Evolutionary conservation across 2,329 filamentous ascomycete species (phyloP).

Genomic region (Berkeleyomyces rouxiae): DNA sequence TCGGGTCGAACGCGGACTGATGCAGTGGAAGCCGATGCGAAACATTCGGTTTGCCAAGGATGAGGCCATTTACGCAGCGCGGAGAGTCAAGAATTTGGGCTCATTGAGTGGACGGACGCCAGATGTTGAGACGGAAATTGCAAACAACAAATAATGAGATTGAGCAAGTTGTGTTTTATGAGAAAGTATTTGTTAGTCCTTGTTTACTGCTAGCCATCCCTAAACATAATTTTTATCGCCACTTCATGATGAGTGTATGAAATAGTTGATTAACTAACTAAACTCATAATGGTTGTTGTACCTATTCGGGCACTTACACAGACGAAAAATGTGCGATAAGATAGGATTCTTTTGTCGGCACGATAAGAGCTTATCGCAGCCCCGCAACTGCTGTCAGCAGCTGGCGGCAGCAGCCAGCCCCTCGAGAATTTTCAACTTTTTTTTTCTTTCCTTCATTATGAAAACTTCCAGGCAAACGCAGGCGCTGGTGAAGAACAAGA

Average conservation of each 20-base stretch:
- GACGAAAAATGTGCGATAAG: slow-evolving; percentile 10
- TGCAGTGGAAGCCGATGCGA: slow-evolving; percentile 88
- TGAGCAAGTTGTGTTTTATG: neutral
- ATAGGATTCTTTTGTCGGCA: neutral
- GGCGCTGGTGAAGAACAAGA: neutral
- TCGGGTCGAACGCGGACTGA: slow-evolving; percentile 72
- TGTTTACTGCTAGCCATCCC: neutral
- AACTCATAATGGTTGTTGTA: neutral
- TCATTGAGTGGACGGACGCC: slow-evolving; percentile 69
- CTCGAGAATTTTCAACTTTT: slow-evolving; percentile 12
- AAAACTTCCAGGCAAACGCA: neutral
- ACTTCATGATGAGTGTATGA: too few relatives aligned
- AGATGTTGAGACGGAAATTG: slow-evolving; percentile 61
- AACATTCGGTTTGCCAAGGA: slow-evolving; percentile 79
- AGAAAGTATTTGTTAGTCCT: neutral
- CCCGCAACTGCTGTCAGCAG: neutral
- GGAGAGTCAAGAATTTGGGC: slow-evolving; percentile 60
- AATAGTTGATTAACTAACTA: neutral
- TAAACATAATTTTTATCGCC: too few relatives aligned
- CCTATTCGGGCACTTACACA: neutral
- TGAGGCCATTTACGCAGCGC: slow-evolving; percentile 62
- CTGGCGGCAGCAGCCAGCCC: neutral
- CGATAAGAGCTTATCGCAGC: slow-evolving; percentile 9
- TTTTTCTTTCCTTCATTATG: slow-evolving; percentile 4
- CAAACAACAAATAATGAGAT: slow-evolving; percentile 1